Conservation (phyloP, 2,329 filamentous ascomycete species). For the Phyllosticta citrichinensis region DNA sequence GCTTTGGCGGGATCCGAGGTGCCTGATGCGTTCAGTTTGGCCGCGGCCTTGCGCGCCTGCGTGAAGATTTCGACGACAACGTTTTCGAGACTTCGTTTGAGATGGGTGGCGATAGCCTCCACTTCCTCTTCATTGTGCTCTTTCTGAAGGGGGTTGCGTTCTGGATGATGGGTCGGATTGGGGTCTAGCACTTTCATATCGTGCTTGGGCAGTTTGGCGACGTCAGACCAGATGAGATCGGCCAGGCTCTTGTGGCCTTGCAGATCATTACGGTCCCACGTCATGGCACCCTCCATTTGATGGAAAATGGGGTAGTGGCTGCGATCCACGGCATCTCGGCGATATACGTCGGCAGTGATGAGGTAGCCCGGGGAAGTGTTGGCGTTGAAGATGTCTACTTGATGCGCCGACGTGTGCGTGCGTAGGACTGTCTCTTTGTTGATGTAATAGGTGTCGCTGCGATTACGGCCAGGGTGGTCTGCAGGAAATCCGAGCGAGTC, state of each 20-base stretch:
- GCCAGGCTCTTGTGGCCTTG: conserved; percentile 30
- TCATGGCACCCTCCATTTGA: conserved; percentile 91
- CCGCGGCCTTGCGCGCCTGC: conserved; percentile 54
- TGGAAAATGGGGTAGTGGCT: conserved; percentile 97
- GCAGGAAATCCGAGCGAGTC: conserved; percentile 87
- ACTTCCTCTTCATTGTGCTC: conserved; percentile 68
- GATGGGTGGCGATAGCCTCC: conserved; percentile 70
- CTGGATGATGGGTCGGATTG: conserved; percentile 64
- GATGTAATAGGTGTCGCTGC: conserved; percentile 92
- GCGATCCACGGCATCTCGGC: conserved; percentile 86
- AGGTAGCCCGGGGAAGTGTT: conserved; percentile 72
- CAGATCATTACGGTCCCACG: conserved; percentile 66
- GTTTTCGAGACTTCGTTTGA: conserved; percentile 81
- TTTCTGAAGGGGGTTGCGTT: conserved; percentile 74
- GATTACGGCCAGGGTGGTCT: conserved; percentile 78
- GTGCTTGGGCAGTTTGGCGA: conserved; percentile 63
- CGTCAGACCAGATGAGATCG: conserved; percentile 55
- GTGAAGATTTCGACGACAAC: conserved; percentile 86
- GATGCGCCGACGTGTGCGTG: conserved; percentile 91
- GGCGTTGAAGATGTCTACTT: conserved; percentile 68
- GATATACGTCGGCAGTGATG: conserved; percentile 89
- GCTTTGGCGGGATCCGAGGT: conserved; percentile 6
- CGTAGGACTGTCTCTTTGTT: conserved; percentile 74
- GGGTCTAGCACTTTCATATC: conserved; percentile 71
- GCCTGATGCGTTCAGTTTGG: conserved; percentile 36